A percentile compares a stretch with the other conserved stretches of the same genome.
These are phyloP conservation scores for Protomyces inouyei DNA, from an alignment of 1,139 yeast species.

Conservation along the genomic window DNA sequence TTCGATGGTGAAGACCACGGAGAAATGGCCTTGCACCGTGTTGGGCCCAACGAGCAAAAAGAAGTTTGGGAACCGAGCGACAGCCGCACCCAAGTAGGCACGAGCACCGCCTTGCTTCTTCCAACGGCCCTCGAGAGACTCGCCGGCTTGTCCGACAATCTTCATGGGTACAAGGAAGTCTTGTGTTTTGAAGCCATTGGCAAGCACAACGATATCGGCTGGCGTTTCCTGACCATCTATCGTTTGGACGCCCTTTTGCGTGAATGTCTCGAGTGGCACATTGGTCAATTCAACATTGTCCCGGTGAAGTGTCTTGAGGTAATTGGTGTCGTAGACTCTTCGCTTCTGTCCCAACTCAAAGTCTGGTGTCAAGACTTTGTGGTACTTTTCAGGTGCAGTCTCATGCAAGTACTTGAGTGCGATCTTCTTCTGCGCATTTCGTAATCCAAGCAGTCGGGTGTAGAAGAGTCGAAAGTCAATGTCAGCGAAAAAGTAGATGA, in stretches of 20 bases:
- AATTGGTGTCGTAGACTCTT: slow-evolving; percentile 36
- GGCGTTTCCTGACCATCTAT: slow-evolving; percentile 15
- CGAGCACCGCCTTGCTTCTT: slow-evolving; percentile 19
- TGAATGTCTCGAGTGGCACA: slow-evolving; percentile 33
- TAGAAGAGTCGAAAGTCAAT: background rate
- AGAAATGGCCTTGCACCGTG: slow-evolving; percentile 19
- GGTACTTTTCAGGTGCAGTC: slow-evolving; percentile 32
- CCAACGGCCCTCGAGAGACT: slow-evolving; percentile 14
- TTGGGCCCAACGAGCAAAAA: slow-evolving; percentile 21
- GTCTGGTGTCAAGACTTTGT: slow-evolving; percentile 35
- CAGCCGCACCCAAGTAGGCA: slow-evolving; percentile 22
- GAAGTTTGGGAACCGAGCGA: slow-evolving; percentile 19
- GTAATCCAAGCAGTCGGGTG: background rate
- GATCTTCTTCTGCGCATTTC: background rate
- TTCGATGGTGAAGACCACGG: slow-evolving; percentile 18
- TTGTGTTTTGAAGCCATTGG: slow-evolving; percentile 17
- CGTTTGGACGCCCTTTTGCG: background rate
- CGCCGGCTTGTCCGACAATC: slow-evolving; percentile 10
- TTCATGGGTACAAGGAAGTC: slow-evolving; percentile 21
- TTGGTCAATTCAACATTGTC: slow-evolving; percentile 35
- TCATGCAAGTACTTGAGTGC: slow-evolving; percentile 28
- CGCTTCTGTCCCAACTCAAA: slow-evolving; percentile 36
- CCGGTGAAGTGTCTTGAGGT: slow-evolving; percentile 35
- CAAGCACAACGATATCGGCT: slow-evolving; percentile 1
- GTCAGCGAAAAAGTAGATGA: background rate